Base-by-base conservation (phyloP, 345 rosid species). In the Populus davidiana region DNA sequence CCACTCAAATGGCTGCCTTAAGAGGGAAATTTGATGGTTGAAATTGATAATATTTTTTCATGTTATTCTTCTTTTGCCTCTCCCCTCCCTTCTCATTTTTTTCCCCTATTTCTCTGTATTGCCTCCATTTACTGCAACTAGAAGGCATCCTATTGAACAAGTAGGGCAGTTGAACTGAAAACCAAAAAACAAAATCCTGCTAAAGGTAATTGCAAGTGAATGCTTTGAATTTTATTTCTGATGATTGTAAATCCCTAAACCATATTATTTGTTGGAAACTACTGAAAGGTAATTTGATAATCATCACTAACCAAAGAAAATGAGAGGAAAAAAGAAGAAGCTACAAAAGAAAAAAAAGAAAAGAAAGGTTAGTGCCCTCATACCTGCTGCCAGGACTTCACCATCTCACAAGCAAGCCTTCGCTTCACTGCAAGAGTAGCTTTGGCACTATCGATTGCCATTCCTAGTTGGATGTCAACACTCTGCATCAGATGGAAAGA, bases 341-440 rank as follows among this genome's bases (percentile, higher is more conserved):
- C 59, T 61, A 49, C 47, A 27, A 36, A n/a, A 43, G 54, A 17
- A 0, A 0, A 4, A 4, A 33, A 0, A 4, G 0, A 31, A 18
- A 65, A 33, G 10, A 56, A 56, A 25, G 12, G 43, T 2, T 67
- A 52, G 36, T 16, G 43, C 73, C 61, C 73, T 54, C 77, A 72
- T 90, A 96, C 99, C 96, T 96, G 99, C 87, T 94, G 97, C 99
- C 98, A 96, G 80, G 91, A 94, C 84, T 92, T 96, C 16, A 93
- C 98, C 98, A 96, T 92, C 91, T 96, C 99, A 83, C 99, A 96
- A 71, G 98, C 93, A 86, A 96, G 98, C 83, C 99, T 90, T 73
- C 99, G 89, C 82, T 96, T 96, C 83, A 96, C 99, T 73, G 99
- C 98, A 73, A 96, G 94, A 78, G 98, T 96, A 79, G 99, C 99